phyloP scores from a whole-genome alignment of 2,329 filamentous ascomycete genomes.

The Colletotrichum orbiculare region DNA sequence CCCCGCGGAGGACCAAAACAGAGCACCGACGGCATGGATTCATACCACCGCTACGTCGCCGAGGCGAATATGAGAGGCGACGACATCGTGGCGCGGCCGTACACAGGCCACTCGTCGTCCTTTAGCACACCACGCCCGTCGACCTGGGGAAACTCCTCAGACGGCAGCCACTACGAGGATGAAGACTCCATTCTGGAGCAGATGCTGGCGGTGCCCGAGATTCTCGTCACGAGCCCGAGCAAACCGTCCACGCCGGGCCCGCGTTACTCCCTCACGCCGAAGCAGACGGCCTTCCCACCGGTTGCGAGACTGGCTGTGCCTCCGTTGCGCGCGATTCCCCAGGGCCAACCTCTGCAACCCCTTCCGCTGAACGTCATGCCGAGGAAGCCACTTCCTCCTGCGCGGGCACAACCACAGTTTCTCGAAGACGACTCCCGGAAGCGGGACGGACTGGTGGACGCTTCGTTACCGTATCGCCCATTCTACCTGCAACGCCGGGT shows the following conservation, averaged over 20 bases:
- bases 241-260: slow-evolving; percentile 11
- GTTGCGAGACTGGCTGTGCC: slow-evolving; percentile 15
- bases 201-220: slow-evolving; percentile 23
- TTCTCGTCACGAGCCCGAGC: slow-evolving; percentile 24
- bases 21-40: slow-evolving; percentile 33
- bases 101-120: slow-evolving; percentile 32
- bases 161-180: neutral
- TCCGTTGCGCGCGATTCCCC: slow-evolving; percentile 3
- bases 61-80: slow-evolving; percentile 23
- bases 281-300: slow-evolving; percentile 5
- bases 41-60: slow-evolving; percentile 37
- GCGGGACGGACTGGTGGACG: slow-evolving; percentile 40
- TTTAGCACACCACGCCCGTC: slow-evolving; percentile 34
- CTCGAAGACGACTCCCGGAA: slow-evolving; percentile 5
- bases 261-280: slow-evolving; percentile 21
- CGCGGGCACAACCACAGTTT: neutral
- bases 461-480: slow-evolving; percentile 48
- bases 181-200: neutral
- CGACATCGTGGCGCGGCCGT: slow-evolving; percentile 24
- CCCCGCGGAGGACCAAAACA: slow-evolving; percentile 32
- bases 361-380: no score
- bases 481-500: slow-evolving; percentile 48
- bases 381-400: no score
- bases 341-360: slow-evolving; percentile 5
- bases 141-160: neutral